A percentile compares a stretch with the other conserved stretches of the same genome.
phyloP scores from a whole-genome alignment of 768 basidiomycete genomes.

The Myochromella boudieri region DNA sequence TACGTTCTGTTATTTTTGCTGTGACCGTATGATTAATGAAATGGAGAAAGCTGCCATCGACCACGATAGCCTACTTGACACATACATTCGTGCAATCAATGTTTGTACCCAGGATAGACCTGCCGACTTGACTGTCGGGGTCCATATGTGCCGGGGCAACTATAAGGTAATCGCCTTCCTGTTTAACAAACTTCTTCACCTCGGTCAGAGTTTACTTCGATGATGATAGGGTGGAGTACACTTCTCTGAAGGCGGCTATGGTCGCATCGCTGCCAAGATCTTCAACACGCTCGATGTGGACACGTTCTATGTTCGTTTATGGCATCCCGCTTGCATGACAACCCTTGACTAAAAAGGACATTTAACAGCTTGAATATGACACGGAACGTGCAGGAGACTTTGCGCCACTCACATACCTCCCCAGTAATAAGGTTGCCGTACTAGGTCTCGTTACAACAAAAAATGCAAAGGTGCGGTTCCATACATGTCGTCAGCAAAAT shows the following conservation, averaged over 20 bases:
- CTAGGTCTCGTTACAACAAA: conserved; percentile 53
- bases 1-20: conserved; percentile 66
- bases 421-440: conserved; percentile 45
- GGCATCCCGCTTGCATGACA: background rate
- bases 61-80: conserved; percentile 62
- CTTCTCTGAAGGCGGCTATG: conserved; percentile 63
- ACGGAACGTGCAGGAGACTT: conserved; percentile 64
- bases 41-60: conserved; percentile 64
- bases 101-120: conserved; percentile 52
- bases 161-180: conserved; percentile 36
- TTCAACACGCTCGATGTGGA: conserved; percentile 63
- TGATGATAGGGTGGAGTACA: conserved; percentile 39
- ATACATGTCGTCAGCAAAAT: background rate
- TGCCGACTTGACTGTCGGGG: conserved; percentile 49
- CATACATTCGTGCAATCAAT: conserved; percentile 68
- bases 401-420: conserved; percentile 51
- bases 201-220: conserved; percentile 9
- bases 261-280: conserved; percentile 50
- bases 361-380: conserved; percentile 60
- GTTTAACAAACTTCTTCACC: conserved; percentile 28
- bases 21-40: conserved; percentile 46
- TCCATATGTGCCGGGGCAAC: conserved; percentile 64
- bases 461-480: conserved; percentile 35
- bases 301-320: conserved; percentile 42
- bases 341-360: conserved; percentile 1